Evolutionary conservation across 73 alveolate species (phyloP).

Genomic region (Tetrahymena elliotti): DNA sequence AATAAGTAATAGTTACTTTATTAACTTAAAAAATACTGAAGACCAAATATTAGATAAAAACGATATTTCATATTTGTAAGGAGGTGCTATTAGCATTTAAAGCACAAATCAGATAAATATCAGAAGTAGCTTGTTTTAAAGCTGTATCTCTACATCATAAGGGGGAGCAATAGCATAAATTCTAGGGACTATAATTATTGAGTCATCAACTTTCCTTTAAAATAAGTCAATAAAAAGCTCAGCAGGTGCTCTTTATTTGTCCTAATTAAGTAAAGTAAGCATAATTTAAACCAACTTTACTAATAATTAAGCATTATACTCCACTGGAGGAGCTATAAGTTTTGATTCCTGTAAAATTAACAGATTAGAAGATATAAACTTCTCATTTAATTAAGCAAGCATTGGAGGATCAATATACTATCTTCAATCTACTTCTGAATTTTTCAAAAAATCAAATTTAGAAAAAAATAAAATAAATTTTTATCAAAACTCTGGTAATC

Average conservation of each 20-base stretch:
- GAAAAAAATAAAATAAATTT: too few species aligned
- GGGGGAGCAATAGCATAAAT: not conserved
- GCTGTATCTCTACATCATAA: not conserved
- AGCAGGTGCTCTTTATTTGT: not conserved
- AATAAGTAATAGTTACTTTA: not conserved
- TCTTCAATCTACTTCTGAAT: not conserved
- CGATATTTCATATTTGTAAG: not conserved
- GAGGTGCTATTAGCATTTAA: not conserved
- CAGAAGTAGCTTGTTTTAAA: too few species aligned
- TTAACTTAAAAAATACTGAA: not conserved
- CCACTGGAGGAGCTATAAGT: not conserved
- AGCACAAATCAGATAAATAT: not conserved
- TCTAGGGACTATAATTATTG: not conserved
- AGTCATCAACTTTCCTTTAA: not conserved
- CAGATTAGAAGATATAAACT: too few species aligned
- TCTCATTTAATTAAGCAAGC: not conserved
- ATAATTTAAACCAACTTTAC: too few species aligned
- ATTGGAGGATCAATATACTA: not conserved
- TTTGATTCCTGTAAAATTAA: not conserved
- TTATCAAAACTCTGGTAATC: not conserved
- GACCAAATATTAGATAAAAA: not conserved
- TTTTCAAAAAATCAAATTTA: too few species aligned
- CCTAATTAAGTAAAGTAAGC: not conserved
- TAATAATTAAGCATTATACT: not conserved
- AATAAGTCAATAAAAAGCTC: not conserved